These are phyloP conservation scores for Ustulina deusta DNA, from an alignment of 2,329 filamentous ascomycete genomes.

Conservation along the genomic window DNA sequence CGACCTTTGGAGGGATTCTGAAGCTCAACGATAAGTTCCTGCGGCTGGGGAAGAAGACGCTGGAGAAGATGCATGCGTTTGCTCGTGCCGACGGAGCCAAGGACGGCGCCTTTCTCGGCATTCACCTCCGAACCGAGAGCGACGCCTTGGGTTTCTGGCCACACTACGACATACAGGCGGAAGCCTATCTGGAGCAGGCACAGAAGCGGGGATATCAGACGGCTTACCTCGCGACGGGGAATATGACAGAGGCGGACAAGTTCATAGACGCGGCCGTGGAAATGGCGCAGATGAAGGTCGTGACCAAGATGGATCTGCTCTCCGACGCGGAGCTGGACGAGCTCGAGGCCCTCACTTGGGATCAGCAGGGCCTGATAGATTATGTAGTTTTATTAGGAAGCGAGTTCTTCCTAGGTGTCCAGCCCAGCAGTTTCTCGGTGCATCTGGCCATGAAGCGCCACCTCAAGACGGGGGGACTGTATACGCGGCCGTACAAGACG, in stretches of 20 bases:
- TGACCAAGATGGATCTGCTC: conserved; percentile 56
- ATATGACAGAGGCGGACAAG: conserved; percentile 56
- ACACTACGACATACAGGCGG: conserved; percentile 56
- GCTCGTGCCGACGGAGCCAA: conserved; percentile 43
- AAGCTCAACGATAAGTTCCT: conserved; percentile 58
- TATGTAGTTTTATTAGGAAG: conserved; percentile 56
- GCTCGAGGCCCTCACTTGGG: conserved; percentile 56
- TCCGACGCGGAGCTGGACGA: conserved; percentile 49
- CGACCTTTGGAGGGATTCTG: conserved; percentile 58
- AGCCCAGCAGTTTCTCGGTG: conserved; percentile 62
- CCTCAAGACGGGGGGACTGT: conserved; percentile 54
- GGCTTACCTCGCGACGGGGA: conserved; percentile 61
- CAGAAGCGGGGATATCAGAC: conserved; percentile 51
- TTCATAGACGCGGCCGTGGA: conserved; percentile 53
- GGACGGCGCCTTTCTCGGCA: conserved; percentile 53
- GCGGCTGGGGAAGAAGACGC: conserved; percentile 54
- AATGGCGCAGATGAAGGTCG: conserved; percentile 51
- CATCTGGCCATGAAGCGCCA: conserved; percentile 61
- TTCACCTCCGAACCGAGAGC: conserved; percentile 62
- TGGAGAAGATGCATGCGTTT: conserved; percentile 53
- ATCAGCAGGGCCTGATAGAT: conserved; percentile 60
- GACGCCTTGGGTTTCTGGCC: conserved; percentile 62
- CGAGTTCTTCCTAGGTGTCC: conserved; percentile 59
- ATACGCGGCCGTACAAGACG: conserved; percentile 59
- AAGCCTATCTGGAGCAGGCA: conserved; percentile 55